Percentiles rank a stretch among this genome's conserved stretches.
Conservation (phyloP, 2,329 filamentous ascomycete species). For the Aspergillus terreus region DNA sequence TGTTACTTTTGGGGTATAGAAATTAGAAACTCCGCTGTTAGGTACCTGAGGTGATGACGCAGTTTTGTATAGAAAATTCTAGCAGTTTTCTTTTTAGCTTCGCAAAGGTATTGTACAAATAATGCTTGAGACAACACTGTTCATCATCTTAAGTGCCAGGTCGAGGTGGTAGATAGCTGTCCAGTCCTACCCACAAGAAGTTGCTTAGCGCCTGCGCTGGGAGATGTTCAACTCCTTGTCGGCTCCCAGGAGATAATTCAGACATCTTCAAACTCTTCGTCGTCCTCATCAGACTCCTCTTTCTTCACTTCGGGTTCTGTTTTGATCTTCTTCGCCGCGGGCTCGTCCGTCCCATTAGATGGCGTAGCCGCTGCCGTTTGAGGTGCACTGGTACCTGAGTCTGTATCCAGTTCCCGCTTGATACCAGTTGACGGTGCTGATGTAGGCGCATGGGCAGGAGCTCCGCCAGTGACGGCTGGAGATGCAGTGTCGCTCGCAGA, state of each 20-base stretch:
- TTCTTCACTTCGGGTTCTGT: slow-evolving; percentile 34
- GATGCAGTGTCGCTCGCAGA: slow-evolving; percentile 35
- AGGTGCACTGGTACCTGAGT: slow-evolving; percentile 36
- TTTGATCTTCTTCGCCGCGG: slow-evolving; percentile 43
- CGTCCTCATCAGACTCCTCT: slow-evolving; percentile 42
- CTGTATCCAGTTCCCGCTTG: slow-evolving; percentile 38
- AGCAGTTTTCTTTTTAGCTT: too few relatives aligned
- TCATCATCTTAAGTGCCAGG: not conserved
- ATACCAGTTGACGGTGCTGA: slow-evolving; percentile 23
- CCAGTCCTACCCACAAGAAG: not conserved
- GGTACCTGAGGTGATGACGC: too few relatives aligned
- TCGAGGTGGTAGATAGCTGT: not conserved
- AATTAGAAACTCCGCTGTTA: too few relatives aligned
- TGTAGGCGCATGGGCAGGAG: slow-evolving; percentile 25
- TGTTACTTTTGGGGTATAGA: too few relatives aligned
- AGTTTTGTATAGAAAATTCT: too few relatives aligned
- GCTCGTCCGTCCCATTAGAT: slow-evolving; percentile 35
- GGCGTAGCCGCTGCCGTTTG: slow-evolving; percentile 37
- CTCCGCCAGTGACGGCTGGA: slow-evolving; percentile 25
- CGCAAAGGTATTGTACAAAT: too few relatives aligned
- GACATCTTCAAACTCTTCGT: slow-evolving; percentile 45
- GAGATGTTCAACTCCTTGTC: not conserved
- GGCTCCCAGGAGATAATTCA: slow-evolving; percentile 12
- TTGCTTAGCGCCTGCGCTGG: not conserved
- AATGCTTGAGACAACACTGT: not conserved